Evolutionary conservation across 306 rosid genomes (phyloP).

Genomic region (Begonia loranthoides): DNA sequence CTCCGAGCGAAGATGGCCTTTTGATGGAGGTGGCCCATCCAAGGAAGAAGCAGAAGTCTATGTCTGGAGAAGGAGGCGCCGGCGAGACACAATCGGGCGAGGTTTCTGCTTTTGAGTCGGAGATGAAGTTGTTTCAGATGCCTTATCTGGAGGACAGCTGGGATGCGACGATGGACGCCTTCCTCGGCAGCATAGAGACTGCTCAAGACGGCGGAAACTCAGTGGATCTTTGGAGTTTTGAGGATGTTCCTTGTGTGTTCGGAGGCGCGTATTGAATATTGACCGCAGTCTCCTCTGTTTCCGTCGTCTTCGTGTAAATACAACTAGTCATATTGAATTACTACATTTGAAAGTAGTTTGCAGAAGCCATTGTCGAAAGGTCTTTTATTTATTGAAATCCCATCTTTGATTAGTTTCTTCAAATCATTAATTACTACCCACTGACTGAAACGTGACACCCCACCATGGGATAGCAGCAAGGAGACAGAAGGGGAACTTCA

Average conservation of each 20-base stretch:
- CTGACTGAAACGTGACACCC: no score
- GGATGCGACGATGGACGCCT: constrained; percentile 48
- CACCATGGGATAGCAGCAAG: no score
- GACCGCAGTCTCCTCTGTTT: no score
- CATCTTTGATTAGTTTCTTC: no score
- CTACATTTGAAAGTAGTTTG: no score
- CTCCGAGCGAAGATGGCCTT: constrained; percentile 32
- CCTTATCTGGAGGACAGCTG: constrained; percentile 57
- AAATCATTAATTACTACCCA: no score
- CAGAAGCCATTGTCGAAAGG: no score
- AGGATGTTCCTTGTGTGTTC: constrained; percentile 40
- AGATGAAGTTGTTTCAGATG: constrained; percentile 51
- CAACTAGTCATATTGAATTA: no score
- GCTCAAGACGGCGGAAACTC: constrained; percentile 59
- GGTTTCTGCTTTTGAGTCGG: constrained; percentile 57
- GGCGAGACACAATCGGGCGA: constrained; percentile 55
- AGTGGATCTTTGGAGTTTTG: constrained; percentile 70
- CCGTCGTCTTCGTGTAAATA: no score
- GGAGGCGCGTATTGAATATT: constrained; percentile 16
- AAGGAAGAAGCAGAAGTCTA: constrained; percentile 24
- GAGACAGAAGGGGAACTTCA: no score
- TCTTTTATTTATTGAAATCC: no score
- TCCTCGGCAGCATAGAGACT: constrained; percentile 22
- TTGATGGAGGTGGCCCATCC: constrained; percentile 38
- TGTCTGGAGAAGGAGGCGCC: constrained; percentile 18